Conservation (phyloP, 352 stramenopile species). For the Blastocystis sp. region DNA sequence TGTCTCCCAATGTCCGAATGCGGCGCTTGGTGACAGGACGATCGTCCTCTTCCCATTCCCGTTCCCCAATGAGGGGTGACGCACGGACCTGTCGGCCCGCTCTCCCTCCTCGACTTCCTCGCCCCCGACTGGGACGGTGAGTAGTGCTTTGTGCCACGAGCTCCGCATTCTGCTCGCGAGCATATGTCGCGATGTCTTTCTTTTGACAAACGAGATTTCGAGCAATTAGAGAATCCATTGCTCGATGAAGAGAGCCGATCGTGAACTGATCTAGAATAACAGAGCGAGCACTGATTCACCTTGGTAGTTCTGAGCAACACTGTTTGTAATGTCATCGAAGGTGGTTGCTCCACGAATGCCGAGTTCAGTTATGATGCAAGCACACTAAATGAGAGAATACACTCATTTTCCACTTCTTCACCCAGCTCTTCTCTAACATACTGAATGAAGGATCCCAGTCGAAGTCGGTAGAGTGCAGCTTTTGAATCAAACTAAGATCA, state of each 20-base stretch:
- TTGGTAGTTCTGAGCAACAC: neutral
- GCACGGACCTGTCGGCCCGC: neutral
- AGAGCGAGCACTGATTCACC: neutral
- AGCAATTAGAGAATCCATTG: neutral
- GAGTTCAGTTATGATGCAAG: neutral
- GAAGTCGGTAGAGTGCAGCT: constrained; percentile 2
- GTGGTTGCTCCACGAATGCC: neutral
- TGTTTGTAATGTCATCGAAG: neutral
- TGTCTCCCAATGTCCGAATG: neutral
- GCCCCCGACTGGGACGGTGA: neutral
- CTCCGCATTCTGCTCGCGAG: neutral
- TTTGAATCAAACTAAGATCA: constrained; percentile 2
- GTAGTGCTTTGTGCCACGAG: neutral
- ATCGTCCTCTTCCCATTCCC: neutral
- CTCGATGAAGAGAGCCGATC: neutral
- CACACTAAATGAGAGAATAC: neutral
- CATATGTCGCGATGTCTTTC: constrained; percentile 18
- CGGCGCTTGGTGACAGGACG: neutral
- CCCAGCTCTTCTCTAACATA: constrained; percentile 20
- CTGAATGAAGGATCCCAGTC: constrained; percentile 26
- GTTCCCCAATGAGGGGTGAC: neutral
- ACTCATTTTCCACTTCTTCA: neutral
- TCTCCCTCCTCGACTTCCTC: neutral
- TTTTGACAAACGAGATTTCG: constrained; percentile 25
- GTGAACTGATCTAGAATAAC: neutral